Base-by-base conservation (phyloP, 2,329 filamentous ascomycete genomes). In the Pestalotiopsis sp. region DNA sequence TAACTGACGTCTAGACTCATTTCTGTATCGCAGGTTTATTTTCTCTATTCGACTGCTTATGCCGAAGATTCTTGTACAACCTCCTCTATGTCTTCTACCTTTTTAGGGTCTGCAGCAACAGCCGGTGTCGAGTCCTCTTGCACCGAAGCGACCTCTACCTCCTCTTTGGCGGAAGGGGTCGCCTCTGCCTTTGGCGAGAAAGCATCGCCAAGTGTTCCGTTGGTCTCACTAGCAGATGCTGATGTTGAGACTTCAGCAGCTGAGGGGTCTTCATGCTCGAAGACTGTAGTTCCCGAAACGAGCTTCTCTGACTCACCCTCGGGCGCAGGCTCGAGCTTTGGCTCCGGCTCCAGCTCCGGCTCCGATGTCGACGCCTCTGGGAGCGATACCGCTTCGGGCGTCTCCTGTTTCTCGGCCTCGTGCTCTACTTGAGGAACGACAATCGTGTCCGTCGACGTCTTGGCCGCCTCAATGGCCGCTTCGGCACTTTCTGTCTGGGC, bases 81-180 rank as follows among this genome's bases (percentile, higher is more conserved):
- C 20, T 76, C 75, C 58, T 77, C 75, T 27, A 77, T 73, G 52
- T 77, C 76, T 66, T 75, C 73, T 4, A 75, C 73, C 56, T 75
- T 75, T 11, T 71, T 39, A 17, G 74, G 68, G 25, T 75, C 72
- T 11, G 73, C 70, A 25, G 66, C 71, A 4, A 75, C 31, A 23
- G 64, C 65, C 3, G 56, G n/a, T 38, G 45, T 27, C 38, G 62
- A 41, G 59, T 73, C 70, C 6, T 69, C n/a, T 49, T 66, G n/a
- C 12, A 14, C 9, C 20, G 56, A 6, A 31, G 14, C 36, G 20
- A 4, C 45, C 17, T 62, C 61, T 27, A 45, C 39, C 6, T n/a
- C 59, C n/a, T 39, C 59, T 4, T 62, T 39, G 5, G 12, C 14
- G 13, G 13, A 5, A 36, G 25, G 17, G n/a, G 25, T 20, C 5